Evolutionary conservation across 148 eudicot genomes (phyloP).

Genomic region (Camellia sinensis): DNA sequence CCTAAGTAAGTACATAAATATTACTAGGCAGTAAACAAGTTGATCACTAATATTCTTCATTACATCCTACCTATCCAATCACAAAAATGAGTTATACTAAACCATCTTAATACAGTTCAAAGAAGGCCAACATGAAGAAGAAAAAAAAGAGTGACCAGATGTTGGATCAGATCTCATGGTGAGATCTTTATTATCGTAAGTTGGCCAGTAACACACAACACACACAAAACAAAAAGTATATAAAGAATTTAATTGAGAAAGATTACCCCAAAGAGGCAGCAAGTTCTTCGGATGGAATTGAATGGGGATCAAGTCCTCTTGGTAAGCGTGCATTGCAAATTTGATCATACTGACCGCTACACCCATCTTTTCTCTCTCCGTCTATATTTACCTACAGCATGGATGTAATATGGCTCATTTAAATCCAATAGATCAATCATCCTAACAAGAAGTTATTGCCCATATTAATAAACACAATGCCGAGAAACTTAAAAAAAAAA

Average conservation of each 20-base stretch:
- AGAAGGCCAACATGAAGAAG: neutral
- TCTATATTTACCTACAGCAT: conserved; percentile 56
- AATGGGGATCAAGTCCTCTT: conserved; percentile 94
- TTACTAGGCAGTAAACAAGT: neutral
- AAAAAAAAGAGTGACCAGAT: neutral
- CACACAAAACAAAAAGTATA: neutral
- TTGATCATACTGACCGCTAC: conserved; percentile 71
- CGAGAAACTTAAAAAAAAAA: neutral
- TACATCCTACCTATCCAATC: no score
- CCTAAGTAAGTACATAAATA: no score
- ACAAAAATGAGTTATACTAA: no score
- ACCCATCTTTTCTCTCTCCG: conserved; percentile 65
- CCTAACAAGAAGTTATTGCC: neutral
- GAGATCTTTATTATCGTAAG: neutral
- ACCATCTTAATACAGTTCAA: no score
- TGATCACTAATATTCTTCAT: neutral
- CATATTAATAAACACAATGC: neutral
- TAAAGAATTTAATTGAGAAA: neutral
- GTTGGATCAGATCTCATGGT: neutral
- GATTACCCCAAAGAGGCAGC: conserved; percentile 93
- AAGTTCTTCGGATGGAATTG: conserved; percentile 89
- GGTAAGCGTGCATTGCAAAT: conserved; percentile 95
- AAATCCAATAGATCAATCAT: neutral
- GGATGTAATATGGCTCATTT: neutral
- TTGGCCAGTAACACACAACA: neutral